Conservation (phyloP, 2,329 filamentous ascomycete species). For the Botryotinia convoluta region DNA sequence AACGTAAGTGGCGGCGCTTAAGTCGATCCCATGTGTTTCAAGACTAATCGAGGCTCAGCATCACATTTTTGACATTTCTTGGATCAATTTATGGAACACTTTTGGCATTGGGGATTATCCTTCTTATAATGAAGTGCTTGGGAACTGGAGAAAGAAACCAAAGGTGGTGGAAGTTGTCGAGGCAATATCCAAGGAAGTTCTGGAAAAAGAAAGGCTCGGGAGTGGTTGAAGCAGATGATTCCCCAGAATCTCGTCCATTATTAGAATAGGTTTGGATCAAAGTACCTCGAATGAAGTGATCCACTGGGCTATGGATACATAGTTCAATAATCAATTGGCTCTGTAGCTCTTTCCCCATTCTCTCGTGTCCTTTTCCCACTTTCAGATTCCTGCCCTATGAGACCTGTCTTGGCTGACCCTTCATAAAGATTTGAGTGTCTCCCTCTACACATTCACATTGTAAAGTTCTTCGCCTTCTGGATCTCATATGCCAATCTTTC, state of each 20-base stretch:
- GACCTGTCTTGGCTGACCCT: neutral
- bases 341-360: neutral
- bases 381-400: too few relatives aligned
- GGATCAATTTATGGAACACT: conserved; percentile 38
- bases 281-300: neutral
- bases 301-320: neutral
- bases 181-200: neutral
- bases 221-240: neutral
- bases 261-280: neutral
- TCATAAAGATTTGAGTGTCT: neutral
- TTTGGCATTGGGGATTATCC: conserved; percentile 25
- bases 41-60: conserved; percentile 22
- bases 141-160: neutral
- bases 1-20: conserved; percentile 28
- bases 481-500: neutral
- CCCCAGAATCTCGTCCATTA: conserved; percentile 4
- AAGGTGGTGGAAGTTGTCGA: neutral
- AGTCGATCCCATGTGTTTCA: neutral
- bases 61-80: conserved; percentile 42
- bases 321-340: too few relatives aligned
- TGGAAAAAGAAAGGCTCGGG: neutral
- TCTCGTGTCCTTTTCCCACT: neutral
- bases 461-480: neutral
- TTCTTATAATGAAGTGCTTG: neutral
- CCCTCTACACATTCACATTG: neutral